Base-by-base conservation (phyloP, 83 land plant species). In the Thuja plicata region DNA sequence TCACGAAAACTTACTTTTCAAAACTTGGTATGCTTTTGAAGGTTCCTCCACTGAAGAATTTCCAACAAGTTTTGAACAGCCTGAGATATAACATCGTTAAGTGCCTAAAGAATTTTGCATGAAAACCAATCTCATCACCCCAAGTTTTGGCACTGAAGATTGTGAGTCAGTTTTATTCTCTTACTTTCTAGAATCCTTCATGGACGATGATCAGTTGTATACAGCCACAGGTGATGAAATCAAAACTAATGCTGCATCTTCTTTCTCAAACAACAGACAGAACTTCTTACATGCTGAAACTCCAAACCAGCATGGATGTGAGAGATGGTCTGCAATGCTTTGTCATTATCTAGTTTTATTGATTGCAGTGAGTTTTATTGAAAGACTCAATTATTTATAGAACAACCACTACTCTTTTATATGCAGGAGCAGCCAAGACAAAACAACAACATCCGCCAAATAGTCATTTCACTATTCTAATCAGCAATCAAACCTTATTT, bases 181-280 rank as follows among this genome's bases (percentile, higher is more conserved):
- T 27, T 45, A 27, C 24, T 82, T 82, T 82, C 85, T 82, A 8
- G 85, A 82, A 46, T 82, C 85, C 34, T 82, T 82, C 50, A 45
- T 45, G 12, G 50, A n/a, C 30, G 85, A 82, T 16, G 85, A 82
- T 45, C 85, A 82, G n/a, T 45, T 82, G 32, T 48, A 62, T 62
- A 24, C 5, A 21, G 3, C 8, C 10, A 24, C 5, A 21, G 3
- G 21, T 27, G 84, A 82, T 2, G 30, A 82, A 82, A 41, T 11
- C 12, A 45, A 30, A 37, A 82, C 8, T 8, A 17, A 62, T 54
- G 52, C 32, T 82, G 46, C 85, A 45, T n/a, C 85, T 82, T 82
- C 32, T 24, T 4, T 82, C 5, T 82, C 32, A n/a, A 32, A 82
- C 45, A 43, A 82, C 50, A 46, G 46, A 48, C 85, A 82, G 6